Evolutionary conservation across 2,329 filamentous ascomycete species (phyloP).

Genomic region (Fusarium palustre): DNA sequence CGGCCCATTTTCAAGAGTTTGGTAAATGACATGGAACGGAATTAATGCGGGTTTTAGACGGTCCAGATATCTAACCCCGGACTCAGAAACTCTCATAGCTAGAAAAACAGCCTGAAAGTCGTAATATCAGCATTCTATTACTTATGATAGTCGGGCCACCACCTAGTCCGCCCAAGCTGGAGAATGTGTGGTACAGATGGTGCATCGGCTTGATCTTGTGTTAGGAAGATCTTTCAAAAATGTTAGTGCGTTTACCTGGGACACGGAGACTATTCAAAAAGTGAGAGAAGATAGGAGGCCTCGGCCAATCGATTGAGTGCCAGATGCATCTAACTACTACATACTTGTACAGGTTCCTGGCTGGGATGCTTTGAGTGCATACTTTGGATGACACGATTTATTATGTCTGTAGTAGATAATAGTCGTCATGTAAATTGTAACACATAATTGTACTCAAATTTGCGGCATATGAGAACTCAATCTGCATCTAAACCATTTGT

Average conservation of each 20-base stretch:
- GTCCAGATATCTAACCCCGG: rapidly evolving
- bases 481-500: too few relatives aligned
- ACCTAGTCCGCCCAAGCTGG: rapidly evolving
- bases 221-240: not conserved
- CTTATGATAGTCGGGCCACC: not conserved
- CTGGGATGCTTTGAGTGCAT: rapidly evolving
- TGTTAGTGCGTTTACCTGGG: rapidly evolving
- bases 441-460: too few relatives aligned
- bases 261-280: not conserved
- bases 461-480: too few relatives aligned
- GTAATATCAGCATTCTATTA: not conserved
- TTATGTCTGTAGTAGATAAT: too few relatives aligned
- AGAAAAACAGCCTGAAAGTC: rapidly evolving
- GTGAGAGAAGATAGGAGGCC: not conserved
- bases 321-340: not conserved
- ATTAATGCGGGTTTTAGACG: too few relatives aligned
- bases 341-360: not conserved
- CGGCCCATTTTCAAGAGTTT: too few relatives aligned
- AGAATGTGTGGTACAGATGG: not conserved
- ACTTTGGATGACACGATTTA: not conserved
- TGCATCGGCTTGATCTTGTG: rapidly evolving
- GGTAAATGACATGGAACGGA: too few relatives aligned
- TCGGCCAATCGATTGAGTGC: rapidly evolving
- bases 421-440: too few relatives aligned
- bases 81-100: not conserved